Conservation (phyloP, 2,329 filamentous ascomycete species). For the Colletotrichum liriopes region DNA sequence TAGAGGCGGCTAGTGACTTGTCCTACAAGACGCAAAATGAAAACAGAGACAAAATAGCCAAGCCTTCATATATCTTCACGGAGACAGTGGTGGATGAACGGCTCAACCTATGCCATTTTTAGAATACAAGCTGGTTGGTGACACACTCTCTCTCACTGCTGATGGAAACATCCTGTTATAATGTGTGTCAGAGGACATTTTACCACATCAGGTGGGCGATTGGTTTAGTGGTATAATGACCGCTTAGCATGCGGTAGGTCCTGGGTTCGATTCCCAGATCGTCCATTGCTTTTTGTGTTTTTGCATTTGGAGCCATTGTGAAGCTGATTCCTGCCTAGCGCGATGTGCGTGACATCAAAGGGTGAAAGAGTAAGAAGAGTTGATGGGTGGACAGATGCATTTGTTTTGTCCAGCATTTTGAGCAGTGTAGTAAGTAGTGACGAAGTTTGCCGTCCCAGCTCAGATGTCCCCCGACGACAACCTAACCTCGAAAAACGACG, state of each 20-base stretch:
- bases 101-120: no score
- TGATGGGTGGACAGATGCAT: no score
- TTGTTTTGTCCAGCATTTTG: neutral
- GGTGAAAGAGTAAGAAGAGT: neutral
- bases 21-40: neutral
- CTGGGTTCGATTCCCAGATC: constrained; percentile 39
- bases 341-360: neutral
- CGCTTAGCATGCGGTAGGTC: constrained; percentile 34
- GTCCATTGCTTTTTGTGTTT: neutral
- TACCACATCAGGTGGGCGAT: neutral
- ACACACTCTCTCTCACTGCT: no score
- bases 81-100: no score
- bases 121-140: no score
- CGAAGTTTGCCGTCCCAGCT: neutral
- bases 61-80: neutral
- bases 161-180: no score
- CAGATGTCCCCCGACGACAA: neutral
- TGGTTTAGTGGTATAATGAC: constrained; percentile 39
- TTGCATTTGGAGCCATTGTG: no score
- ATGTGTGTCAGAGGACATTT: no score
- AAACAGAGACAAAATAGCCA: neutral
- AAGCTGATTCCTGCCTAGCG: neutral
- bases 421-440: no score
- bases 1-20: neutral
- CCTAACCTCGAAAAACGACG: neutral